Evolutionary conservation across 192 early-diverging fungal genomes (phyloP).

Genomic region (Coemansia sp.): DNA sequence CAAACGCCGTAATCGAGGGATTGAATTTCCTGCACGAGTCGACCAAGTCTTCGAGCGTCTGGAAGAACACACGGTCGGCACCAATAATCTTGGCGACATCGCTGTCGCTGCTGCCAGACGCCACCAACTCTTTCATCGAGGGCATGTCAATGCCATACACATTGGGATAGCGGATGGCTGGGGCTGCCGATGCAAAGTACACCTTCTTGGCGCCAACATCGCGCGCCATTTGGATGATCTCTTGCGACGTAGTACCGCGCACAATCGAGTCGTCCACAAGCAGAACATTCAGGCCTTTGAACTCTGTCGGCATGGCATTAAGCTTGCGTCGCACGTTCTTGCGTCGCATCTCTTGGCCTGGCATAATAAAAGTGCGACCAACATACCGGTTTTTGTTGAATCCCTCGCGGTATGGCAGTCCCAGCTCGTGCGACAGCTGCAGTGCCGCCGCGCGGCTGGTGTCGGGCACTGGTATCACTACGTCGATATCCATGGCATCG

Average conservation of each 20-base stretch:
- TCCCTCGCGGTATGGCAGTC: conserved; percentile 94
- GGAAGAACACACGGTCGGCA: conserved; percentile 95
- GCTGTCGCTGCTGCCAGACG: conserved; percentile 72
- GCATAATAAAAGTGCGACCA: conserved; percentile 99
- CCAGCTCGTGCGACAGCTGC: conserved; percentile 86
- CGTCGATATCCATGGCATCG: conserved; percentile 86
- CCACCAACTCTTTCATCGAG: conserved; percentile 87
- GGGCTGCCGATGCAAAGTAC: conserved; percentile 98
- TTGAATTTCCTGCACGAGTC: conserved; percentile 85
- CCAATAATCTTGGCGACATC: conserved; percentile 86
- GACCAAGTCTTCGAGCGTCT: conserved; percentile 83
- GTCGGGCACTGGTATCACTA: conserved; percentile 98
- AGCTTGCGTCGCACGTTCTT: conserved; percentile 96
- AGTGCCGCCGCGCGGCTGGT: conserved; percentile 93
- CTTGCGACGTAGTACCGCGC: conserved; percentile 97
- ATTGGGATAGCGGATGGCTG: conserved; percentile 95
- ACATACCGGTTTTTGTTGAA: conserved; percentile 99
- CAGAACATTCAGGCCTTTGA: conserved; percentile 93
- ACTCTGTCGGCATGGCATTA: conserved; percentile 98
- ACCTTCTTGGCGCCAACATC: conserved; percentile 98
- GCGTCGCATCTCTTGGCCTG: conserved; percentile 85
- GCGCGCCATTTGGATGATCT: conserved; percentile 99
- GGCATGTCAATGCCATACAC: conserved; percentile 99
- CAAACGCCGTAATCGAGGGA: conserved; percentile 77
- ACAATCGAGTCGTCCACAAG: conserved; percentile 99